A percentile compares a stretch with the other conserved stretches of the same genome.
Evolutionary conservation across 1,284 basidiomycete genomes (phyloP).

Genomic region (Marasmius sp.): DNA sequence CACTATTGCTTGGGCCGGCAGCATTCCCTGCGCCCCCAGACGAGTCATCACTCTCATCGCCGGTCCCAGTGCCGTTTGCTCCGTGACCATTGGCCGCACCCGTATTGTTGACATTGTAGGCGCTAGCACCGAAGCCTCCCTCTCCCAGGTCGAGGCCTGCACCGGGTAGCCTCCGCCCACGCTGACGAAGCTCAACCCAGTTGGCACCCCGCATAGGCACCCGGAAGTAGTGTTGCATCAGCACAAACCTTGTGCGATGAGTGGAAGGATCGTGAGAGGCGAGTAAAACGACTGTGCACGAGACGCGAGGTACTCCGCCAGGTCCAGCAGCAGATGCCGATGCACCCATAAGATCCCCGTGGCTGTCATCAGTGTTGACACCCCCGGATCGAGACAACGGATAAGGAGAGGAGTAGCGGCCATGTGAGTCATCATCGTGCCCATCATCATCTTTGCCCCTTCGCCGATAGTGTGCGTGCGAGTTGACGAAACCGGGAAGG

Average conservation of each 20-base stretch:
- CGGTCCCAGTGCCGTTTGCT: neutral
- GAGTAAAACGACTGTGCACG: conserved; percentile 70
- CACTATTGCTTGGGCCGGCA: neutral
- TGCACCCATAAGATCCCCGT: conserved; percentile 4
- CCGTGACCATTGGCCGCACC: neutral
- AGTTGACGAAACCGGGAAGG: conserved; percentile 34
- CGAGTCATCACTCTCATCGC: neutral
- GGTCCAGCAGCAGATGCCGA: neutral
- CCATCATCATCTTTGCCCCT: neutral
- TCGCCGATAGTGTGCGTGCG: conserved; percentile 10
- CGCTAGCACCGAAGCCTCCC: neutral
- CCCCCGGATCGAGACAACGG: neutral
- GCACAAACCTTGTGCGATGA: conserved; percentile 59
- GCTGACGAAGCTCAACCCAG: conserved; percentile 10
- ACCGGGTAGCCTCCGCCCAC: conserved; percentile 20
- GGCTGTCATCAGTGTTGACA: neutral
- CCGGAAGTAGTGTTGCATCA: conserved; percentile 73
- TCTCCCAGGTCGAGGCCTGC: conserved; percentile 13
- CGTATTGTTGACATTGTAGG: neutral
- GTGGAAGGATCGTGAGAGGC: conserved; percentile 57
- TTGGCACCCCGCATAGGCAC: conserved; percentile 45
- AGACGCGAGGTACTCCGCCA: conserved; percentile 49
- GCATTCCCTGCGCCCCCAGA: neutral
- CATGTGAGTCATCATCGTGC: neutral
- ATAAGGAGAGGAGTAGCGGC: neutral